Percentiles rank a stretch among this genome's conserved stretches.
Conservation (phyloP, 306 rosid species). For the Dryas octopetala region DNA sequence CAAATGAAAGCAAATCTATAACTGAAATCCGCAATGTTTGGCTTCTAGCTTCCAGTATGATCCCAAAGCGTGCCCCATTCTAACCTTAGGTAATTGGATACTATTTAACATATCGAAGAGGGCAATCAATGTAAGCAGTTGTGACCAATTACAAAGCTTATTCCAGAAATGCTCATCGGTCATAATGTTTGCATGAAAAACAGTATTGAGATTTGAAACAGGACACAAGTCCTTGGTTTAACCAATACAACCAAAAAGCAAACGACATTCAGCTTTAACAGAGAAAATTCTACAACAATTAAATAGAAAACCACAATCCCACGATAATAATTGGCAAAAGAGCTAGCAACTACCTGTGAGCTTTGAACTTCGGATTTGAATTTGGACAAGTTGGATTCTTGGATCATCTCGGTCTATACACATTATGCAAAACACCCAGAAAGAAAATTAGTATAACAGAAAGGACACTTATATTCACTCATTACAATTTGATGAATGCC, state of each 20-base stretch:
- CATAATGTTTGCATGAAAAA: not conserved
- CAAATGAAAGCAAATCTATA: not conserved
- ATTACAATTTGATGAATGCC: not conserved
- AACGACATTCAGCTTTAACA: not conserved
- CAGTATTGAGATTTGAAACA: not conserved
- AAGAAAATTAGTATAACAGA: not conserved
- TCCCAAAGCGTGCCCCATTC: not conserved
- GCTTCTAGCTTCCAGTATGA: not conserved
- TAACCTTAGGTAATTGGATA: not conserved
- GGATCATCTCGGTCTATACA: constrained; percentile 65
- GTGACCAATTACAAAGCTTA: not conserved
- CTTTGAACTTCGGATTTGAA: constrained; percentile 93
- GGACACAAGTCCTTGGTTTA: not conserved
- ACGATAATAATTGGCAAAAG: not conserved
- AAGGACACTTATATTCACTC: not conserved
- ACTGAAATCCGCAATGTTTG: not conserved
- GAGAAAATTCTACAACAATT: not conserved
- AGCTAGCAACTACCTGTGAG: constrained; percentile 62
- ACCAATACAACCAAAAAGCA: not conserved
- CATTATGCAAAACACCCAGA: constrained; percentile 2
- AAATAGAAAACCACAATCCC: not conserved
- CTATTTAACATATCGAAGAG: not conserved
- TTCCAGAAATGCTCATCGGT: not conserved
- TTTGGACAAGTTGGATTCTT: constrained; percentile 78
- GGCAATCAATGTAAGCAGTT: not conserved